Evolutionary conservation across 306 rosid species (phyloP), one percentile per base, ranked within the genome.

Genomic region (Cicer pinnatifidum): DNA sequence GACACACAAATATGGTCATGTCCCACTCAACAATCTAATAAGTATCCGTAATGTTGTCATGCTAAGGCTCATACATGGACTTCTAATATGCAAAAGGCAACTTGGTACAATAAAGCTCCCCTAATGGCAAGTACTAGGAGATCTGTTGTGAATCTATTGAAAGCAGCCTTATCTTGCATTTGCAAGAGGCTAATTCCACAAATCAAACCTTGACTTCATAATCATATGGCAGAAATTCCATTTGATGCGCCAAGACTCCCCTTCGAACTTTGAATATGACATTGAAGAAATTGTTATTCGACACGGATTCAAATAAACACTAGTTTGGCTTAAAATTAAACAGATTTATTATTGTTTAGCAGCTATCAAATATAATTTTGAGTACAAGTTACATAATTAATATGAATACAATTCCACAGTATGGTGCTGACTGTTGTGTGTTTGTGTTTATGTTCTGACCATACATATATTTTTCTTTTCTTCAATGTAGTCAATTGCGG

Each of bases 41-140:
- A 46, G 41, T 44, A 47, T 35, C 44, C 9, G 53, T 53, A 43
- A 52, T 9, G 13, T 2, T 50, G 56, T 15, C 66, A 78, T 81
- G 84, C 71, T 75, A 50, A 62, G 17, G 46, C 57, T 71, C 67
- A 41, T 23, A 28, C 41, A 63, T 44, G 20, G 28, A 71, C 67
- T 10, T 39, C 11, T n/a, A 53, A 16, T 17, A 7, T 16, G 35
- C 1, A 73, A 41, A 50, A 37, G 33, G 35, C 9, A 45, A 71
- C 35, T 35, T 19, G 56, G 56, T 11, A 50, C 56, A 11, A 23
- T 35, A 33, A 69, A 9, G 39, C 73, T 48, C 46, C 60, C 7
- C n/a, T 1, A 0, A 12, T 23, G 68, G 45, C 45, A n/a, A 28
- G 39, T 6, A 39, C 52, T 50, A 53, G 40, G 51, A 53, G 51